These are phyloP conservation scores for Echites panduratus DNA, from an alignment of 257 asterid species.

Conservation along the genomic window DNA sequence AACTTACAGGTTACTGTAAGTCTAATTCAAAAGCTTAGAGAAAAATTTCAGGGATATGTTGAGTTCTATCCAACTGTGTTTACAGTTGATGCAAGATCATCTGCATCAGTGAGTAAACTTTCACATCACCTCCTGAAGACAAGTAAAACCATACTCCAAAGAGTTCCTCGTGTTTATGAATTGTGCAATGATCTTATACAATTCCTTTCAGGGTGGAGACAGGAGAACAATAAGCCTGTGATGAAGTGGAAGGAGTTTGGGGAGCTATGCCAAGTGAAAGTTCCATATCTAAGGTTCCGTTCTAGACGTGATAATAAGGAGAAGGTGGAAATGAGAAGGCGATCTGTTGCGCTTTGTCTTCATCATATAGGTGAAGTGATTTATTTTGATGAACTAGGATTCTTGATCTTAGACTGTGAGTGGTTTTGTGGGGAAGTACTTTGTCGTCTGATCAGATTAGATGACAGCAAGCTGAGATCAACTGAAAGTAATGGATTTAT, in stretches of 20 bases:
- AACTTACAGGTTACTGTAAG: conserved; percentile 36
- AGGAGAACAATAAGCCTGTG: conserved; percentile 55
- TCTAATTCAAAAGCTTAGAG: conserved; percentile 49
- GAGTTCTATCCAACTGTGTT: conserved; percentile 77
- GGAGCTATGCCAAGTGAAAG: conserved; percentile 74
- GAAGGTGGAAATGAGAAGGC: conserved; percentile 61
- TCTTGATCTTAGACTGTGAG: conserved; percentile 62
- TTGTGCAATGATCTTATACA: conserved; percentile 60
- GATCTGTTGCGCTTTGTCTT: conserved; percentile 59
- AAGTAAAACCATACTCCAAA: conserved; percentile 51
- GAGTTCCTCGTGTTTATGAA: conserved; percentile 71
- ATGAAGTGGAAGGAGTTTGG: conserved; percentile 77
- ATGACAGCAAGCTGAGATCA: conserved; percentile 35
- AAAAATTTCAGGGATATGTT: conserved; percentile 53
- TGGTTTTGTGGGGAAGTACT: conserved; percentile 82
- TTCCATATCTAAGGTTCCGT: conserved; percentile 58
- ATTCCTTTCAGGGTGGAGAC: conserved; percentile 54
- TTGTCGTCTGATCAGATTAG: conserved; percentile 48
- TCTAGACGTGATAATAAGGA: conserved; percentile 57
- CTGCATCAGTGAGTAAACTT: conserved; percentile 66
- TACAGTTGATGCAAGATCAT: conserved; percentile 85
- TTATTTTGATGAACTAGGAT: conserved; percentile 53
- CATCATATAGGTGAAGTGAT: conserved; percentile 79
- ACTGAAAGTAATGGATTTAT: conserved; percentile 47
- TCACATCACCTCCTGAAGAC: conserved; percentile 56